Base-by-base conservation (phyloP, 1,284 basidiomycete species). In the Anthracocystis setariae region DNA sequence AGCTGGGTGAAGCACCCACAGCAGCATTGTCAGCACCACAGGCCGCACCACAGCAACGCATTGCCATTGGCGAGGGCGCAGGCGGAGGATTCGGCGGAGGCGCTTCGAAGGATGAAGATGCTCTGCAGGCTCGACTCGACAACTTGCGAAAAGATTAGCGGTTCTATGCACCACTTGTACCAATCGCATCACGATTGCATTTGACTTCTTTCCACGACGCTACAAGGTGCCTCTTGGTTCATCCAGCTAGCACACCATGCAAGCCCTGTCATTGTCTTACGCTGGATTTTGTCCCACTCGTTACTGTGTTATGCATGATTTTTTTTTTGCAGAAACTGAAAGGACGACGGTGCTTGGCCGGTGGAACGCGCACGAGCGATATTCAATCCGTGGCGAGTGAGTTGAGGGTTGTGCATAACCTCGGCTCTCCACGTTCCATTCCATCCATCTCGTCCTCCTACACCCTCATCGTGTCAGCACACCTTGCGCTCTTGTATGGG, bases 81-180 rank as follows among this genome's bases (percentile, higher is more conserved):
- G 51, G 61, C 27, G 61, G 60, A n/a, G 54, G 47, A 18, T 40
- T 48, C 25, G 63, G 67, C 12, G 57, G 38, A 15, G 62, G 67
- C 3, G 72, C 51, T 9, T 50, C 48, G 55, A 76, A 66, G 48
- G 81, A 79, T 45, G 80, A 82, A 42, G 78, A 79, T 40, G 80
- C 76, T 18, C 57, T 82, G 2, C 81, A 82, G 59, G 81, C 78
- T 20, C 66, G 81, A 8, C 58, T 82, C 5, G 80, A 82, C 39
- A 74, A 68, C 24, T 49, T 82, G 40, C 69, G 81, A 40, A 75
- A 61, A 33, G 75, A 80, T 43, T 80, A 29, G 12, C n/a, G 29
- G 12, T 7, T 29, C 29, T 12, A 29, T 5, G 5, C 29, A 7
- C 29, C 63, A 75, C 33, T n/a, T 10, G 35, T 15, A 17, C 21